Evolutionary conservation across 2,329 filamentous ascomycete species (phyloP).

Genomic region (Alternaria sp.): DNA sequence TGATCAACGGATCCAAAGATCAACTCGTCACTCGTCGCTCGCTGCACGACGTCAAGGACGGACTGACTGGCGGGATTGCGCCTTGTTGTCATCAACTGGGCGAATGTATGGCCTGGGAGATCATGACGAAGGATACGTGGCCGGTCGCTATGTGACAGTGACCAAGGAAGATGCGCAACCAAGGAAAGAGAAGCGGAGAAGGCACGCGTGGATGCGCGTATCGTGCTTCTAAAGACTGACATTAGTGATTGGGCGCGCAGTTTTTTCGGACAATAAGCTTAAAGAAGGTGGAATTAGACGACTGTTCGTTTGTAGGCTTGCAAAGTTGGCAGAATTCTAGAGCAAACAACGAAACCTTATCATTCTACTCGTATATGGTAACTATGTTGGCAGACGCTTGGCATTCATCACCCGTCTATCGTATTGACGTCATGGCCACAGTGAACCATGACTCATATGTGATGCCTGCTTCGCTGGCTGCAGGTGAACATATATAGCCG

Average conservation of each 20-base stretch:
- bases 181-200: neutral
- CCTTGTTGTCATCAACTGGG: neutral
- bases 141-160: neutral
- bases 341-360: neutral
- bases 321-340: neutral
- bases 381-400: neutral
- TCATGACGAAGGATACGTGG: neutral
- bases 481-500: neutral
- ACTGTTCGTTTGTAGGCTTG: neutral
- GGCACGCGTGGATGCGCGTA: neutral
- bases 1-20: neutral
- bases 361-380: neutral
- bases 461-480: neutral
- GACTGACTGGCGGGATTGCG: neutral
- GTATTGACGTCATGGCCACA: neutral
- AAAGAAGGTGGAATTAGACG: accelerated
- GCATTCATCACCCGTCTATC: neutral
- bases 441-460: neutral
- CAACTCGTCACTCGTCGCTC: neutral
- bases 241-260: accelerated
- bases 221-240: neutral
- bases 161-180: neutral
- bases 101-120: neutral
- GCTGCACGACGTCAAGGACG: neutral
- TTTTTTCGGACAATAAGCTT: accelerated